A percentile compares a stretch with the other conserved stretches of the same genome.
Conservation (phyloP, 805 yeast genomes). For the Debaryomyces castellii region DNA sequence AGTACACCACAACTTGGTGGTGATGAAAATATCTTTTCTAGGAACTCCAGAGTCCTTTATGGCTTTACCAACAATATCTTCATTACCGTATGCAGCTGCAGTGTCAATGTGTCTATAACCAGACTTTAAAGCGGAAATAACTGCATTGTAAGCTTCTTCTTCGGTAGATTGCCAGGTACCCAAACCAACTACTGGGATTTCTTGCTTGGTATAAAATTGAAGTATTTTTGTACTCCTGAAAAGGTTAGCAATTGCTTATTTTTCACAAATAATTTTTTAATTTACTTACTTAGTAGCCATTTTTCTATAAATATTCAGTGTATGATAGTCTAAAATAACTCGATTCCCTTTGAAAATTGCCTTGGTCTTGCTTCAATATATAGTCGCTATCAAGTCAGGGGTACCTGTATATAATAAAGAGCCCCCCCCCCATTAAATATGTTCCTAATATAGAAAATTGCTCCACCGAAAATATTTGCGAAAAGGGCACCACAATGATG, state of each 20-base stretch:
- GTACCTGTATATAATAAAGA: neutral
- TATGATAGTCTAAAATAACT: no score
- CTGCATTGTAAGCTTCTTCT: slow-evolving; percentile 56
- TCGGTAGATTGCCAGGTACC: slow-evolving; percentile 69
- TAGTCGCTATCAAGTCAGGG: neutral
- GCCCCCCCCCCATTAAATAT: neutral
- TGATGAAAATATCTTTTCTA: slow-evolving; percentile 63
- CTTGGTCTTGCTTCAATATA: neutral
- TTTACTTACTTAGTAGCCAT: neutral
- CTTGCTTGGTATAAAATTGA: slow-evolving; percentile 14
- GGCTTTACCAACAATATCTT: slow-evolving; percentile 59
- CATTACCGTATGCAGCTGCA: slow-evolving; percentile 69
- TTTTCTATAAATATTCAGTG: neutral
- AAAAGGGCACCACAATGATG: neutral
- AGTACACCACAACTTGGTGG: slow-evolving; percentile 68
- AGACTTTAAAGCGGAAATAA: slow-evolving; percentile 52
- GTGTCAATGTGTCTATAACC: slow-evolving; percentile 81
- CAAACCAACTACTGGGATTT: slow-evolving; percentile 64
- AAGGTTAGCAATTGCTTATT: neutral
- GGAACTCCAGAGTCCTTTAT: slow-evolving; percentile 58
- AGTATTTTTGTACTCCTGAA: neutral
- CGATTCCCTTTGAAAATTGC: neutral
- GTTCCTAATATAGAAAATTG: neutral
- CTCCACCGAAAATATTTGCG: neutral
- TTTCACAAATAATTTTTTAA: no score